Evolutionary conservation across 2,329 filamentous ascomycete genomes (phyloP).

Genomic region (Neonectria ditissima): DNA sequence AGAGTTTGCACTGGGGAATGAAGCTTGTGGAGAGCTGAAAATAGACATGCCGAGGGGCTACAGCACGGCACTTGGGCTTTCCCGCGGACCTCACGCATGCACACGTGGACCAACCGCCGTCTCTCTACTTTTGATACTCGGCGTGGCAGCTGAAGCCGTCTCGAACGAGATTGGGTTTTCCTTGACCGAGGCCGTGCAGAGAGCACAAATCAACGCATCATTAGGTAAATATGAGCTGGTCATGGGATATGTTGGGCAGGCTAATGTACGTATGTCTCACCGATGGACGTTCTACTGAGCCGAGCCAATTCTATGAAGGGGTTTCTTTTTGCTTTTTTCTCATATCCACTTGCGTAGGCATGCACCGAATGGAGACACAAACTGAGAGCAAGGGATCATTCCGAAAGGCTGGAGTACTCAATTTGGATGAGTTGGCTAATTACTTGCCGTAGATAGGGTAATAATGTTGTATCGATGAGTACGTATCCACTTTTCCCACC

Average conservation of each 20-base stretch:
- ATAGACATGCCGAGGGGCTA: neutral
- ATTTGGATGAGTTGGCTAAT: neutral
- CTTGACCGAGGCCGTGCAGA: neutral
- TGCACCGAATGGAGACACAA: neutral
- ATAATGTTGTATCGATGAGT: neutral
- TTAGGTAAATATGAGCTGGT: neutral
- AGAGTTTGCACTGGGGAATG: neutral
- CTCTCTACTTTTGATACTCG: neutral
- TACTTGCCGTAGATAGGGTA: neutral
- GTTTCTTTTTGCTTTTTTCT: neutral
- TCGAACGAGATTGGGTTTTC: neutral
- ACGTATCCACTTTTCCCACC: accelerated
- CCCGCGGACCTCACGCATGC: neutral
- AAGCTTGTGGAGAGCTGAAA: neutral
- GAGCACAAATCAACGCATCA: neutral
- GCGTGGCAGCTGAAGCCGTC: neutral
- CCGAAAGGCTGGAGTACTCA: neutral
- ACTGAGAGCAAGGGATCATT: neutral
- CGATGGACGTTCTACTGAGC: neutral
- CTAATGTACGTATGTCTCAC: neutral
- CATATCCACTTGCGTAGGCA: neutral
- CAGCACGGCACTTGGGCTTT: neutral
- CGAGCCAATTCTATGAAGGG: neutral
- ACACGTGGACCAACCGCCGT: neutral
- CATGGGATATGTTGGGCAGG: neutral